Evolutionary conservation across 2,329 filamentous ascomycete genomes (phyloP), one percentile per base, ranked within the genome.

Genomic region (Fusarium sarcochroum): DNA sequence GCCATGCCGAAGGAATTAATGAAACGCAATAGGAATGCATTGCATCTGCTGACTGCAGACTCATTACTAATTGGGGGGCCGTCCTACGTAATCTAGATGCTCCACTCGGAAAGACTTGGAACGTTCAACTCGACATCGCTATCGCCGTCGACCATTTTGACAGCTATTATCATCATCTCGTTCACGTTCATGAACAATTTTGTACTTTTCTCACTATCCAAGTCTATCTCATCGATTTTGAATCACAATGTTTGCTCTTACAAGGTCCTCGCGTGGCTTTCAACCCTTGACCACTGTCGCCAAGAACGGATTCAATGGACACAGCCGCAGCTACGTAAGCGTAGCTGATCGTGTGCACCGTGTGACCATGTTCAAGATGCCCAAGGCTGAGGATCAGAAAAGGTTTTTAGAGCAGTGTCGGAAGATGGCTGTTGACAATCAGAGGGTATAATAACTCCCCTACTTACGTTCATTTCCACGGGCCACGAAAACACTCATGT

Each of bases 341-440:
- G 41, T 44, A 44, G 41, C 41, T 44, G 41, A 44, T 25, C 41
- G 41, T 30, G 41, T 44, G 21, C 41, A 44, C 21, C 41, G 41
- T 27, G 41, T 44, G 21, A 44, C 41, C 13, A 44, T 44, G 41
- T 44, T 44, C 41, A 44, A 44, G 41, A 44, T 44, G 41, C 41
- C 41, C 41, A 44, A 44, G 41, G 41, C 41, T 44, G 41, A 44
- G 41, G 41, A 44, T 25, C 41, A 44, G 41, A 25, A 44, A 44
- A 44, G 18, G 21, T 25, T 44, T 44, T 44, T 44, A 17, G 41
- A 23, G 21, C 41, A 44, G 41, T 44, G 41, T 44, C 41, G 41
- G 41, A 44, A 23, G 41, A 44, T 44, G 41, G 41, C 41, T 44
- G 41, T 44, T 44, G 41, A 44, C 15, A 44, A 44, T 25, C 41